phyloP scores from a whole-genome alignment of 371 early-diverging fungal genomes.

The Rhizopus microsporus region DNA sequence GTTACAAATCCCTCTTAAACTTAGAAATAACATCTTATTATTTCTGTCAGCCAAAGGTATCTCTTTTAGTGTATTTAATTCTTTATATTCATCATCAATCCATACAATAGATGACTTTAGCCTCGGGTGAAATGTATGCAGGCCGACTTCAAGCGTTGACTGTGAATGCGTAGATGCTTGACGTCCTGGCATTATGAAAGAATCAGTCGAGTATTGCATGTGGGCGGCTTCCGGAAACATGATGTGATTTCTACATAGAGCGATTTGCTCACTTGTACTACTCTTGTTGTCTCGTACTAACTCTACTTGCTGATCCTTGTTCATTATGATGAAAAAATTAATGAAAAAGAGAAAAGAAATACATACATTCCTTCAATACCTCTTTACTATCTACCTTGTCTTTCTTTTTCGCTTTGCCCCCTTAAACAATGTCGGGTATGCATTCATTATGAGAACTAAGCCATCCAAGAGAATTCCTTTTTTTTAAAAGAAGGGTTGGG shows the following conservation, averaged over 20 bases:
- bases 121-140: slow-evolving; percentile 1
- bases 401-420: not conserved
- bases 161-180: not conserved
- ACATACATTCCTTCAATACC: not conserved
- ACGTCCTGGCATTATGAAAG: not conserved
- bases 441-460: not conserved
- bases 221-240: not conserved
- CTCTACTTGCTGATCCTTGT: not conserved
- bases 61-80: slow-evolving; percentile 7
- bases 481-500: no score
- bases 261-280: not conserved
- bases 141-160: not conserved
- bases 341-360: not conserved
- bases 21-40: slow-evolving; percentile 5
- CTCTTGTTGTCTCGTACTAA: not conserved
- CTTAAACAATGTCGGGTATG: not conserved
- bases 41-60: not conserved
- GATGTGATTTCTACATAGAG: not conserved
- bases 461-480: not conserved
- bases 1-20: slow-evolving; percentile 18
- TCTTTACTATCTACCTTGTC: not conserved
- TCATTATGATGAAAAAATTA: not conserved
- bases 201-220: not conserved
- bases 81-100: slow-evolving; percentile 26
- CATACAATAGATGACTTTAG: slow-evolving; percentile 26